A percentile compares a stretch with the other conserved stretches of the same genome.
phyloP scores from a whole-genome alignment of 2,329 filamentous ascomycete genomes.

The Fusarium veterinarium region DNA sequence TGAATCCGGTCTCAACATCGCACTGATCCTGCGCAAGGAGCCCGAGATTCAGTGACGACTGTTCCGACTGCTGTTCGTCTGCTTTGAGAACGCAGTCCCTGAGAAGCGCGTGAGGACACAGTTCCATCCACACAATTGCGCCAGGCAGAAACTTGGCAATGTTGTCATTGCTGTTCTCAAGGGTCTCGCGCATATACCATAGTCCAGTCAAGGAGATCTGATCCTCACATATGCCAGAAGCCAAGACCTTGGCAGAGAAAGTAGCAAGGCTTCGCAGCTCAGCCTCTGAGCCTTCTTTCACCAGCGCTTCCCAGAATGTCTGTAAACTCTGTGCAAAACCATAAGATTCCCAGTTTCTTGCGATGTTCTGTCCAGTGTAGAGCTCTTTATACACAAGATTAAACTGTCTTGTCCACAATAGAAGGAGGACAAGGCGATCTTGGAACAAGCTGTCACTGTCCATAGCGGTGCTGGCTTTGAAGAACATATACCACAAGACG shows the following conservation, averaged over 20 bases:
- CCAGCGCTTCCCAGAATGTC: not conserved
- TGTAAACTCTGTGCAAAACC: constrained; percentile 5
- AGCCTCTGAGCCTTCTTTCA: not conserved
- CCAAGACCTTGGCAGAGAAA: constrained; percentile 6
- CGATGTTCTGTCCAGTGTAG: not conserved
- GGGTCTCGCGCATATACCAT: constrained; percentile 5
- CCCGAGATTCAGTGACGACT: fast-evolving
- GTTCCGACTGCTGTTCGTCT: no score
- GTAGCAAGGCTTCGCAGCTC: constrained; percentile 1
- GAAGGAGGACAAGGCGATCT: not conserved
- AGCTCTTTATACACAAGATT: not conserved
- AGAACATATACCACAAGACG: not conserved
- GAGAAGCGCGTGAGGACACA: not conserved
- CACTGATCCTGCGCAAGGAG: not conserved
- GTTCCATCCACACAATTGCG: constrained; percentile 3
- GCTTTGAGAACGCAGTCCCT: not conserved
- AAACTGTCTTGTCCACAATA: constrained; percentile 6
- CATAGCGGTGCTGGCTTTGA: not conserved
- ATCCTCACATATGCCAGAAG: not conserved
- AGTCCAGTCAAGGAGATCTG: not conserved
- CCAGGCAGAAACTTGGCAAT: not conserved
- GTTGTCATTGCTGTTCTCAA: not conserved
- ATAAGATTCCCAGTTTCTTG: constrained; percentile 3
- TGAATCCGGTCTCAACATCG: not conserved
- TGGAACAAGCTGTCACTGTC: not conserved